Conservation (phyloP, 768 basidiomycete species). For the Russula vinacea region DNA sequence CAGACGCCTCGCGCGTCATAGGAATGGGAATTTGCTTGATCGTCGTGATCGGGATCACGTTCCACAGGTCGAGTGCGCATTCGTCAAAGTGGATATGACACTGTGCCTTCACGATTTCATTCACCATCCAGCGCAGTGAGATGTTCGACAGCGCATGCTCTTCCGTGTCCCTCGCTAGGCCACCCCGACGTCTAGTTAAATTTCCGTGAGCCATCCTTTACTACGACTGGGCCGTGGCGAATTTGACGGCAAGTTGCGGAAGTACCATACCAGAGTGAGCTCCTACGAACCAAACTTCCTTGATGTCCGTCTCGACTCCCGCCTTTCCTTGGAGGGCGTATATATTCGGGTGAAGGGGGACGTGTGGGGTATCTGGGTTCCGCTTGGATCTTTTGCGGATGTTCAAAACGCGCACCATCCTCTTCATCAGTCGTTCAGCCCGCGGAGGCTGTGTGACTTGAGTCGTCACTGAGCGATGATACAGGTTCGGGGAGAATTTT, state of each 20-base stretch:
- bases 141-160: slow-evolving; percentile 24
- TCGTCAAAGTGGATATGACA: slow-evolving; percentile 23
- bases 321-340: too few species aligned
- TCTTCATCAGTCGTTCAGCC: slow-evolving; percentile 22
- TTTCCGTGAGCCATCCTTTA: not conserved
- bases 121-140: slow-evolving; percentile 28
- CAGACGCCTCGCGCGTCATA: not conserved
- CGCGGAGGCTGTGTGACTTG: slow-evolving; percentile 29
- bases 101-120: slow-evolving; percentile 23
- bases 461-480: slow-evolving; percentile 43
- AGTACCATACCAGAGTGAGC: slow-evolving; percentile 19
- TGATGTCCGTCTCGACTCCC: slow-evolving; percentile 8
- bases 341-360: not conserved
- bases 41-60: slow-evolving; percentile 15
- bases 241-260: not conserved
- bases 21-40: not conserved
- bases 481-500: slow-evolving; percentile 62
- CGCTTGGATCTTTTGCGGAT: not conserved
- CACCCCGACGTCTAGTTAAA: slow-evolving; percentile 26
- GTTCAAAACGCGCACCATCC: not conserved
- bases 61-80: slow-evolving; percentile 12
- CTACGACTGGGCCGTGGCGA: not conserved
- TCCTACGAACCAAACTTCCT: slow-evolving; percentile 29
- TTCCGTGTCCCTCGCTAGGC: slow-evolving; percentile 11
- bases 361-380: slow-evolving; percentile 10